A percentile compares a stretch with the other conserved stretches of the same genome.
Conservation (phyloP, 352 stramenopile genomes). For the Phytophthora chlamydospora region DNA sequence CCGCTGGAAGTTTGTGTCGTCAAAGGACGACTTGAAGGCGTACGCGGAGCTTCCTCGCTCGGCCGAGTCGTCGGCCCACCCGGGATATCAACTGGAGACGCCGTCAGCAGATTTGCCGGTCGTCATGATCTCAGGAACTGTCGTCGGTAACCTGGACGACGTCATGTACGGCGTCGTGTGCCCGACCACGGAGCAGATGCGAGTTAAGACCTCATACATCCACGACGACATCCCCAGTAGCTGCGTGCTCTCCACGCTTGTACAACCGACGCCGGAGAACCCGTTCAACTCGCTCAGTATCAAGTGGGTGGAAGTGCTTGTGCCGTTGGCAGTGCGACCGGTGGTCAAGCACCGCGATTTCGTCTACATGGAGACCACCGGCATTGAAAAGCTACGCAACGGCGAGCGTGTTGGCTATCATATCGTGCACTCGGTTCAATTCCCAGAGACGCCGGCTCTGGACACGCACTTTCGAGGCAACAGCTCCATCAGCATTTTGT, state of each 20-base stretch:
- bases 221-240: constrained; percentile 48
- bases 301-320: constrained; percentile 59
- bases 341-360: constrained; percentile 55
- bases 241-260: constrained; percentile 47
- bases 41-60: constrained; percentile 27
- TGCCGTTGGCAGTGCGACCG: constrained; percentile 38
- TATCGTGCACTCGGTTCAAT: constrained; percentile 49
- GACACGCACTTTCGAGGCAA: constrained; percentile 49
- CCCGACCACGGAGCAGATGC: constrained; percentile 39
- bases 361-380: constrained; percentile 55
- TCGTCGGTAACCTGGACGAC: constrained; percentile 42
- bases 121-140: constrained; percentile 38
- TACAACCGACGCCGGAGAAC: constrained; percentile 28
- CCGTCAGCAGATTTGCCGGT: constrained; percentile 30
- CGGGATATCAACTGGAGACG: constrained; percentile 15
- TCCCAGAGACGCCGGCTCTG: constrained; percentile 48
- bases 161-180: constrained; percentile 47
- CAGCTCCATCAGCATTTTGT: constrained; percentile 63
- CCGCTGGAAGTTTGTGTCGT: constrained; percentile 38
- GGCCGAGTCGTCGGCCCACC: neutral
- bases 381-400: constrained; percentile 39
- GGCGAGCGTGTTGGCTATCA: constrained; percentile 53
- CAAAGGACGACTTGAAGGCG: constrained; percentile 33
- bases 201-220: constrained; percentile 50
- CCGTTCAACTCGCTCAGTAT: constrained; percentile 48